Conservation (phyloP, 345 rosid genomes). For the Lepidium aucheri region DNA sequence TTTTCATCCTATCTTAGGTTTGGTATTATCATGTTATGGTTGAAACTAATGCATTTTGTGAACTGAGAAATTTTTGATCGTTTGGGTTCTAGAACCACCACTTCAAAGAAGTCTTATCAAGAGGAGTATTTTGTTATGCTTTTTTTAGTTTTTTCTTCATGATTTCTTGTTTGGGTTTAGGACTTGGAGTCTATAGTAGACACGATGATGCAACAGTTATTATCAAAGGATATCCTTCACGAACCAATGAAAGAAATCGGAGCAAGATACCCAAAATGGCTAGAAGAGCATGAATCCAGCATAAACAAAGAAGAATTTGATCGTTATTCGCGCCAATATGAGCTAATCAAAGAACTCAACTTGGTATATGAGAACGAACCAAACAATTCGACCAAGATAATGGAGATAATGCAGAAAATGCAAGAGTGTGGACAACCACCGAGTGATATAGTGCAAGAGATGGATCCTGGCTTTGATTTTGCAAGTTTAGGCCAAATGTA, state of each 20-base stretch:
- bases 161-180: slow-evolving; percentile 23
- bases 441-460: slow-evolving; percentile 80
- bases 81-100: neutral
- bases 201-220: slow-evolving; percentile 97
- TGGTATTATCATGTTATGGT: neutral
- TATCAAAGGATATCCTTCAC: slow-evolving; percentile 91
- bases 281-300: slow-evolving; percentile 63
- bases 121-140: neutral
- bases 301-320: slow-evolving; percentile 59
- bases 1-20: neutral
- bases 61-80: neutral
- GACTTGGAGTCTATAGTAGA: slow-evolving; percentile 93
- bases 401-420: slow-evolving; percentile 97
- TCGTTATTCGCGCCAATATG: slow-evolving; percentile 59
- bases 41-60: neutral
- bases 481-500: slow-evolving; percentile 75
- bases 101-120: too few relatives aligned
- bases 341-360: slow-evolving; percentile 71
- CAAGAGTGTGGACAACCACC: slow-evolving; percentile 99
- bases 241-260: slow-evolving; percentile 98
- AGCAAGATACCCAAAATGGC: slow-evolving; percentile 85
- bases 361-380: slow-evolving; percentile 82
- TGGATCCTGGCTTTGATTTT: slow-evolving; percentile 80
- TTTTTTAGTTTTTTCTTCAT: neutral
- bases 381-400: slow-evolving; percentile 60